Conservation (phyloP, 148 eudicot genomes). For the Persicaria tinctoria region DNA sequence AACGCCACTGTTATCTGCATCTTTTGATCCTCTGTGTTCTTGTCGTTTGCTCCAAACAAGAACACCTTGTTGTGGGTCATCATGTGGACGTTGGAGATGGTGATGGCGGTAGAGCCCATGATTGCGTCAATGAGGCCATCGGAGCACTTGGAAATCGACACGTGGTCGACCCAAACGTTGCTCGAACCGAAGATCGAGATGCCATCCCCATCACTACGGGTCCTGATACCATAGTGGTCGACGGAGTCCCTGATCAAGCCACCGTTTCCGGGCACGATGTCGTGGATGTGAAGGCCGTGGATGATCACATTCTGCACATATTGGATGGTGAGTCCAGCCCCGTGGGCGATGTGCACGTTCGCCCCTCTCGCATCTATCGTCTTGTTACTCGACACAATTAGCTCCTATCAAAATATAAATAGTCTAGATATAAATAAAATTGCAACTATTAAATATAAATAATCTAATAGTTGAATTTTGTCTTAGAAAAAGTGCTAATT, state of each 20-base stretch:
- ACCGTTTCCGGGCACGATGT: conserved; percentile 38
- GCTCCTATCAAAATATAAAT: conserved; percentile 16
- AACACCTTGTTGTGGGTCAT: conserved; percentile 53
- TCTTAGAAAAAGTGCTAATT: no score
- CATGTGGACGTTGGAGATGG: conserved; percentile 63
- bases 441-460: no score
- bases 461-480: no score
- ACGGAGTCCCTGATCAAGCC: conserved; percentile 49
- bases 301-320: conserved; percentile 46
- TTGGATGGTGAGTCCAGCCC: conserved; percentile 51
- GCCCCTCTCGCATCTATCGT: conserved; percentile 66
- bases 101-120: conserved; percentile 61
- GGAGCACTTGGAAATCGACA: conserved; percentile 29
- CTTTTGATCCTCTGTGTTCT: conserved; percentile 27
- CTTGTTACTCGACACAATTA: conserved; percentile 51
- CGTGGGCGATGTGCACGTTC: conserved; percentile 43
- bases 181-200: conserved; percentile 48
- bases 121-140: conserved; percentile 61
- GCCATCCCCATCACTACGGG: conserved; percentile 55
- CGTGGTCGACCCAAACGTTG: conserved; percentile 64
- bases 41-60: conserved; percentile 54
- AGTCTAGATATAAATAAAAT: no score
- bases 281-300: conserved; percentile 50
- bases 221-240: conserved; percentile 40
- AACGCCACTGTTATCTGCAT: conserved; percentile 77